Evolutionary conservation across 257 asterid species (phyloP).

Genomic region (Salvia splendens): DNA sequence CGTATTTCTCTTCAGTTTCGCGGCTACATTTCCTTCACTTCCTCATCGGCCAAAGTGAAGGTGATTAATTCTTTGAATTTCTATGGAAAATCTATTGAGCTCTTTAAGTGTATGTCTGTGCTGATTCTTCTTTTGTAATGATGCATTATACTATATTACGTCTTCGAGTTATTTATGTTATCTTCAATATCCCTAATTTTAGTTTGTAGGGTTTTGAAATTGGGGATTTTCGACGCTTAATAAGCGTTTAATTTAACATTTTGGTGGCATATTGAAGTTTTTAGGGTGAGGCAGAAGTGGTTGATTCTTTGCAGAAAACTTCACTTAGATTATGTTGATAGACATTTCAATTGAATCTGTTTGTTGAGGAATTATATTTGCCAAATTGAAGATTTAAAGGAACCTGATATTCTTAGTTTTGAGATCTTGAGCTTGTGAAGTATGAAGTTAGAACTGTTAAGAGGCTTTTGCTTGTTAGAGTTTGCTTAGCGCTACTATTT

Average conservation of each 20-base stretch:
- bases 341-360: not conserved
- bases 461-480: too few relatives aligned
- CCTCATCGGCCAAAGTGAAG: too few relatives aligned
- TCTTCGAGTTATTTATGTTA: not conserved
- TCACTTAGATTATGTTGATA: not conserved
- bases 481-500: too few relatives aligned
- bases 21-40: too few relatives aligned
- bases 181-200: not conserved
- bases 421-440: not conserved
- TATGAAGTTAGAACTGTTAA: not conserved
- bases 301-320: not conserved
- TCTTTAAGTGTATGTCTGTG: too few relatives aligned
- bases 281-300: not conserved
- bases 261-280: not conserved
- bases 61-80: not conserved
- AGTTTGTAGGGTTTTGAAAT: not conserved
- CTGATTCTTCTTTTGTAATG: not conserved
- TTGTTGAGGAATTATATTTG: not conserved
- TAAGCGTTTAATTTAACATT: not conserved
- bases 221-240: conserved; percentile 5
- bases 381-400: not conserved
- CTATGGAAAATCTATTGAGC: not conserved
- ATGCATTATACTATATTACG: not conserved
- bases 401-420: not conserved
- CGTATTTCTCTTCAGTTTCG: too few relatives aligned